Conservation (phyloP, 2,329 filamentous ascomycete genomes). For the Nothophoma quercina region DNA sequence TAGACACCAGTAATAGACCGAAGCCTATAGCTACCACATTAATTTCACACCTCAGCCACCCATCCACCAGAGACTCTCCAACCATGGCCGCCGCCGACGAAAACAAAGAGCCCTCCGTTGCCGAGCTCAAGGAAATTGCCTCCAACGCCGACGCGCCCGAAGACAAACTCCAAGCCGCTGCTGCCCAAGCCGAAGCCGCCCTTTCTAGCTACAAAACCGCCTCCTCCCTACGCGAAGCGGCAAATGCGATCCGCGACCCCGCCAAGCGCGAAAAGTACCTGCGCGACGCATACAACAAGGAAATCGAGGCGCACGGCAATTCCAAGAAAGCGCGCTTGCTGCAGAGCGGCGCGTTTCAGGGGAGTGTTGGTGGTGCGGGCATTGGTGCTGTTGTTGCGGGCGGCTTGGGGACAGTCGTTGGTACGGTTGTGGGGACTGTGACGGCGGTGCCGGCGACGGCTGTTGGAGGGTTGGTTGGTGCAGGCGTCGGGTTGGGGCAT, state of each 20-base stretch:
- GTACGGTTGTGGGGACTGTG: slow-evolving; percentile 51
- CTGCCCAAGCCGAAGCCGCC: slow-evolving; percentile 39
- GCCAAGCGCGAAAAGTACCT: slow-evolving; percentile 46
- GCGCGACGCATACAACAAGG: slow-evolving; percentile 44
- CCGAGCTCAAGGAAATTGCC: slow-evolving; percentile 34
- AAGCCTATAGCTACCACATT: no score
- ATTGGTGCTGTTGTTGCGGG: slow-evolving; percentile 53
- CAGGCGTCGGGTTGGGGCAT: slow-evolving; percentile 52
- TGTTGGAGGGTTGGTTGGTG: slow-evolving; percentile 51
- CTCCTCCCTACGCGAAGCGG: slow-evolving; percentile 35
- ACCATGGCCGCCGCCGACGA: slow-evolving; percentile 1
- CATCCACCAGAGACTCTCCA: not conserved
- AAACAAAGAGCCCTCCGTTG: slow-evolving; percentile 10
- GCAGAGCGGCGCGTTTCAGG: slow-evolving; percentile 51
- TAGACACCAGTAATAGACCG: not conserved
- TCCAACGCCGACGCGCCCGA: slow-evolving; percentile 27
- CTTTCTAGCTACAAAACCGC: slow-evolving; percentile 38
- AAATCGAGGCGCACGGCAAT: slow-evolving; percentile 44
- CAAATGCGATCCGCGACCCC: slow-evolving; percentile 39
- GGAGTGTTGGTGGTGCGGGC: slow-evolving; percentile 51
- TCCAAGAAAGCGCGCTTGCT: slow-evolving; percentile 46
- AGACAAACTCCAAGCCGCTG: slow-evolving; percentile 41
- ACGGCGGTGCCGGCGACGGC: slow-evolving; percentile 51
- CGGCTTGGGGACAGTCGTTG: slow-evolving; percentile 53
- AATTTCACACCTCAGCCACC: not conserved